Conservation (phyloP, 805 yeast genomes). For the Komagataella populi region DNA sequence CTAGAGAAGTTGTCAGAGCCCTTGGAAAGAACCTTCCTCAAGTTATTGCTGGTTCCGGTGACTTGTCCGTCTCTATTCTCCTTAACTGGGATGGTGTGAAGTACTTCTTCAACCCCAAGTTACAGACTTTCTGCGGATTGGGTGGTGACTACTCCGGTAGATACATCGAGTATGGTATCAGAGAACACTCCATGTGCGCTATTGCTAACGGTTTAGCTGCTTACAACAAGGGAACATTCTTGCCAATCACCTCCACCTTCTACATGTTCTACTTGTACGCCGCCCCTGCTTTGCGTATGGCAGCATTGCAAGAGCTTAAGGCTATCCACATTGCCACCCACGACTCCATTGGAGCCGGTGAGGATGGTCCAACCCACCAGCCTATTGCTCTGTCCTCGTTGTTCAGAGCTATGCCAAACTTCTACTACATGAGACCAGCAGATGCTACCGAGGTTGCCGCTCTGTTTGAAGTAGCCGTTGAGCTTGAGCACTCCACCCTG, state of each 20-base stretch:
- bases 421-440: slow-evolving; percentile 36
- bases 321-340: slow-evolving; percentile 41
- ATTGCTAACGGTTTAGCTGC: slow-evolving; percentile 20
- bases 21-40: slow-evolving; percentile 12
- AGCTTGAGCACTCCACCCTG: slow-evolving; percentile 10
- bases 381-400: slow-evolving; percentile 38
- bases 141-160: slow-evolving; percentile 19
- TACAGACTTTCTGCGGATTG: slow-evolving; percentile 17
- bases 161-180: slow-evolving; percentile 18
- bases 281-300: slow-evolving; percentile 36
- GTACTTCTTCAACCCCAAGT: slow-evolving; percentile 18
- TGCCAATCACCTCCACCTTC: slow-evolving; percentile 24
- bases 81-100: slow-evolving; percentile 15
- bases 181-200: slow-evolving; percentile 22
- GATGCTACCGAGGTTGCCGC: slow-evolving; percentile 40
- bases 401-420: slow-evolving; percentile 37
- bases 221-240: slow-evolving; percentile 19
- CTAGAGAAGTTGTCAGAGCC: slow-evolving; percentile 16
- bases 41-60: slow-evolving; percentile 23
- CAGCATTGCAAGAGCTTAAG: slow-evolving; percentile 30
- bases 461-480: slow-evolving; percentile 22
- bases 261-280: slow-evolving; percentile 27
- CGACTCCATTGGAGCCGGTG: slow-evolving; percentile 45
- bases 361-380: slow-evolving; percentile 47
- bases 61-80: slow-evolving; percentile 19